Base-by-base conservation (phyloP, 352 stramenopile genomes). In the Globisporangium sylvaticum region DNA sequence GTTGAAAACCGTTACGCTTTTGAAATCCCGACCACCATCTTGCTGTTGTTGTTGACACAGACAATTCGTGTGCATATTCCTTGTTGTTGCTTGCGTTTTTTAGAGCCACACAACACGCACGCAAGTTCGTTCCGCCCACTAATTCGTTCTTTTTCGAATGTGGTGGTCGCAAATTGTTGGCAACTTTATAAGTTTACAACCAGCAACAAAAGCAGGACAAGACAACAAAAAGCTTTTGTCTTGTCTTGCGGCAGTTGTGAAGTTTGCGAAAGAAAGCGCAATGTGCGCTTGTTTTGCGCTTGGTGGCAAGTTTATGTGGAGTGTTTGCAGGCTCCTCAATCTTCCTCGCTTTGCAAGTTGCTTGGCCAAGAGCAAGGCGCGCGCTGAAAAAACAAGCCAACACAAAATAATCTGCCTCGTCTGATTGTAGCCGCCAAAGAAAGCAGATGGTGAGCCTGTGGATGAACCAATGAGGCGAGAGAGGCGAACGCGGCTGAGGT, bases 91-190 rank as follows among this genome's bases (percentile, higher is more conserved):
- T 52, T 54, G 31, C 14, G 4, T 3, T 56, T 32, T 31, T 32
- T 10, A 31, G 24, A 32, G 50, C 22, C 8, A 56, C n/a, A 32
- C 52, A 58, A 27, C 22, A 42, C 7, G 53, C n/a, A 22, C 18
- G 53, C 53, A 34, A 57, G 27, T n/a, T 20, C 20, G 52, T 42
- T 44, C 54, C 31, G 15, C 29, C 54, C 54, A 6, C 34, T n/a
- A 39, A 60, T 24, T 24, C 20, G 54, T 60, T 60, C 54, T 22
- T 60, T 60, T 60, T 60, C 29, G 27, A 60, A 60, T 60, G 18
- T 22, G 27, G 54, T 8, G 39, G 15, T 48, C 54, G 27, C 29
- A 60, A 44, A 60, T 60, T 60, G 54, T 20, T n/a, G 20, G 18
- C 42, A 50, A 24, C 42, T 50, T 34, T 57, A 44, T 12, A 44